Evolutionary conservation across 1,284 basidiomycete genomes (phyloP), one percentile per base, ranked within the genome.

Genomic region (Hypsizygus ulmarius): DNA sequence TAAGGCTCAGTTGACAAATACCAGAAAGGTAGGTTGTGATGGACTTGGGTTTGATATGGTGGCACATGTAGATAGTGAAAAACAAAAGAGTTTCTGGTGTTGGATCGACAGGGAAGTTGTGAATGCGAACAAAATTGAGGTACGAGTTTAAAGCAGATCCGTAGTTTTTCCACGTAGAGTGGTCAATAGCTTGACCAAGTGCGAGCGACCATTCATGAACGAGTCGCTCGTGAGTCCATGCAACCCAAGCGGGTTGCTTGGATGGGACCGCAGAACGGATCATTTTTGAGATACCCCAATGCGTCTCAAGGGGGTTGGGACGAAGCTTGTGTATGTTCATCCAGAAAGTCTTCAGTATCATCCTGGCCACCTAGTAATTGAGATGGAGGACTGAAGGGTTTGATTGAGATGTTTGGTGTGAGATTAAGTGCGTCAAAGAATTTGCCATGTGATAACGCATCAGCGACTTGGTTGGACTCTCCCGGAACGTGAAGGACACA

Each of bases 41-140:
- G 2, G 54, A 43, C 0, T 28, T 40, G 0, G 54, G 52, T n/a
- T 54, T 43, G 32, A 77, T 74, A 29, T 69, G 59, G 34, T 66
- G 58, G 7, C 46, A 70, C 65, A 71, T 71, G 53, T 62, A 77
- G 0, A 68, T 63, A 10, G 60, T 53, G 47, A 61, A 77, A 28
- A 69, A 63, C 9, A 55, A 58, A 0, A 74, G 53, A 0, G 66
- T 69, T 39, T 73, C 64, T 0, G 53, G 15, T 0, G 68, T 69
- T 0, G 70, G 71, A 1, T 64, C 51, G 18, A 68, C 37, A 0
- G 66, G 57, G 15, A 70, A 55, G 5, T 58, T 3, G 38, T 74
- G 70, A 0, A 55, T 7, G 8, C 53, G 48, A 43, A 63, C 65
- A 52, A 76, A 77, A 0, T 53, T 54, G 7, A 75, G 37, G 29